phyloP scores from a whole-genome alignment of 768 basidiomycete genomes.

The Phanerochaete sordida region DNA sequence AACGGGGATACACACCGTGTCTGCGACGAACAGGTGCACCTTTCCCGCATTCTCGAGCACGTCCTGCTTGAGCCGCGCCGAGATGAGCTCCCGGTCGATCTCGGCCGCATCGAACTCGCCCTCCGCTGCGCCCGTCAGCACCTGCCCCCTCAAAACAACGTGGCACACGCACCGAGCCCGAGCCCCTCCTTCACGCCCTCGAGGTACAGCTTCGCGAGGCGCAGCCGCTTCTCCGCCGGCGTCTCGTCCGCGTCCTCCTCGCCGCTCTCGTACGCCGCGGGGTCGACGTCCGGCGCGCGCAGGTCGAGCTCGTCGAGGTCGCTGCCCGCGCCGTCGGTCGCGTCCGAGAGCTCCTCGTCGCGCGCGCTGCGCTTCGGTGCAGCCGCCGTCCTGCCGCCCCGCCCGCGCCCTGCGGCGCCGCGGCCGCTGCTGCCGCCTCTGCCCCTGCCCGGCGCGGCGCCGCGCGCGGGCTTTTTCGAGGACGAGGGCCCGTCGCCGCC shows the following conservation, averaged over 20 bases:
- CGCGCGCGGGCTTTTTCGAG: constrained; percentile 26
- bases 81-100: constrained; percentile 90
- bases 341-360: constrained; percentile 73
- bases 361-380: constrained; percentile 3
- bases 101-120: constrained; percentile 95
- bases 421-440: too few relatives aligned
- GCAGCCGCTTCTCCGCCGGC: constrained; percentile 86
- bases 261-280: constrained; percentile 50
- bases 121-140: constrained; percentile 47
- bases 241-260: constrained; percentile 90
- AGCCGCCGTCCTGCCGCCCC: constrained; percentile 20
- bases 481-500: constrained; percentile 29
- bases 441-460: constrained; percentile 9
- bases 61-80: constrained; percentile 86
- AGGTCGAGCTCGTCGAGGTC: constrained; percentile 76
- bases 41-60: constrained; percentile 88
- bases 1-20: constrained; percentile 45
- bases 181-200: constrained; percentile 76
- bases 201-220: constrained; percentile 88
- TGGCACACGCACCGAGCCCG: constrained; percentile 30
- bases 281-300: constrained; percentile 48
- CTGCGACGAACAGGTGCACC: constrained; percentile 77
- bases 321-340: constrained; percentile 48
- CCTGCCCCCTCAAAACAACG: background rate
- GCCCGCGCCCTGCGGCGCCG: too few relatives aligned